Conservation (phyloP, 768 basidiomycete species). For the Lentinula sp. region DNA sequence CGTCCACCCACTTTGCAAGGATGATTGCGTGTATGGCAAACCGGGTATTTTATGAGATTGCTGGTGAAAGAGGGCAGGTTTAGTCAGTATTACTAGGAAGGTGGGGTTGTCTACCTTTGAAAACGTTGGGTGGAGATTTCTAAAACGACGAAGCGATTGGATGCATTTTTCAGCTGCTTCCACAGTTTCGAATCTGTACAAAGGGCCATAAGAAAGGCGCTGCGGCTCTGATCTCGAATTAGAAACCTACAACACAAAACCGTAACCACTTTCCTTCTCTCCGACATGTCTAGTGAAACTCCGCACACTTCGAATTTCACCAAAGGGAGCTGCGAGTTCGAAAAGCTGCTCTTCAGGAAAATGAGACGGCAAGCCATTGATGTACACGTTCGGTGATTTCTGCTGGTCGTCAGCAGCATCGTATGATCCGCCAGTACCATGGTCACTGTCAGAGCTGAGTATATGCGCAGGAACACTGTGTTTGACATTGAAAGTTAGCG, state of each 20-base stretch:
- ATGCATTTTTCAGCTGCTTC: constrained; percentile 75
- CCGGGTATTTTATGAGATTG: constrained; percentile 82
- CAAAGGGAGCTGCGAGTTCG: constrained; percentile 66
- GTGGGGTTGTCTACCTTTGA: constrained; percentile 54
- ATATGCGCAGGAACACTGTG: background rate
- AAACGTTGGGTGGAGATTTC: constrained; percentile 81
- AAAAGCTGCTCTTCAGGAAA: constrained; percentile 77
- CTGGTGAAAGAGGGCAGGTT: constrained; percentile 18
- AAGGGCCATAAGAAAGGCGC: background rate
- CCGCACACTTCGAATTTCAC: constrained; percentile 68
- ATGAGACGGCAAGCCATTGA: constrained; percentile 82
- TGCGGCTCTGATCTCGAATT: background rate
- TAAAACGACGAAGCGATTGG: constrained; percentile 56
- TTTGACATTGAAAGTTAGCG: background rate
- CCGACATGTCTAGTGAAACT: constrained; percentile 82
- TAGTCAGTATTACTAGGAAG: background rate
- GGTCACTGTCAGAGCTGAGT: background rate
- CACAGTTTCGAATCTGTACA: constrained; percentile 54
- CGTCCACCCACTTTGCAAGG: constrained; percentile 8
- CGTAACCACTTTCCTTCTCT: constrained; percentile 52
- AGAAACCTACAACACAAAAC: constrained; percentile 17
- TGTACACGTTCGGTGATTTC: constrained; percentile 81
- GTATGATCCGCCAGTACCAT: background rate
- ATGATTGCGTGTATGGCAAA: constrained; percentile 48
- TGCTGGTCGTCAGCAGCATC: background rate